Percentiles rank a stretch among this genome's conserved stretches.
phyloP scores from a whole-genome alignment of 345 rosid species.

The Chamaenerion angustifolium region DNA sequence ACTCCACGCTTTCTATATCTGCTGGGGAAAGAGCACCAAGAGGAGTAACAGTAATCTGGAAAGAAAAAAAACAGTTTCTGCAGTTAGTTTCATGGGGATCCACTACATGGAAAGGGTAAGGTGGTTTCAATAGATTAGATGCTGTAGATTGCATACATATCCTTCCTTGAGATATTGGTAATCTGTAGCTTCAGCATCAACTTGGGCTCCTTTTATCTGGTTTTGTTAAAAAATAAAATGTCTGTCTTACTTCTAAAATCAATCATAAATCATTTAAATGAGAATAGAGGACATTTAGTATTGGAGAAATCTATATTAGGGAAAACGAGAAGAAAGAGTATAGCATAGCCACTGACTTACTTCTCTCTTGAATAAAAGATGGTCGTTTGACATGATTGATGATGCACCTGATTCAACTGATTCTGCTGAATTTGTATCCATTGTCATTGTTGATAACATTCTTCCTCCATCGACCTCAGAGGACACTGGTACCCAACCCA shows the following conservation, averaged over 20 bases:
- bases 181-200: conserved; percentile 48
- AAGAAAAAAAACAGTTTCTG: conserved; percentile 14
- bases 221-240: background rate
- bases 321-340: background rate
- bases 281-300: background rate
- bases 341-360: conserved; percentile 16
- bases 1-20: conserved; percentile 30
- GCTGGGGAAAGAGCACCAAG: conserved; percentile 61
- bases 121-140: conserved; percentile 1
- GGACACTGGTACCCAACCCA: conserved; percentile 70
- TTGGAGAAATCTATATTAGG: background rate
- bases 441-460: conserved; percentile 74
- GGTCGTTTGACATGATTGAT: conserved; percentile 21
- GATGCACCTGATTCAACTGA: conserved; percentile 23
- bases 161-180: conserved; percentile 45
- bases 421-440: conserved; percentile 46
- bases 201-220: conserved; percentile 26
- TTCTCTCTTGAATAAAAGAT: conserved; percentile 56
- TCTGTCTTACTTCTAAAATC: background rate
- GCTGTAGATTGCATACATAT: conserved; percentile 36
- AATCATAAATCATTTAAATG: background rate
- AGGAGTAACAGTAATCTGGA: conserved; percentile 80
- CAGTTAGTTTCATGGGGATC: too few species aligned
- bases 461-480: conserved; percentile 25
- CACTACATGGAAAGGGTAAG: background rate